Percentiles rank a stretch among this genome's conserved stretches.
Conservation (phyloP, 2,329 filamentous ascomycete genomes). For the Chrysosporium queenslandicum region DNA sequence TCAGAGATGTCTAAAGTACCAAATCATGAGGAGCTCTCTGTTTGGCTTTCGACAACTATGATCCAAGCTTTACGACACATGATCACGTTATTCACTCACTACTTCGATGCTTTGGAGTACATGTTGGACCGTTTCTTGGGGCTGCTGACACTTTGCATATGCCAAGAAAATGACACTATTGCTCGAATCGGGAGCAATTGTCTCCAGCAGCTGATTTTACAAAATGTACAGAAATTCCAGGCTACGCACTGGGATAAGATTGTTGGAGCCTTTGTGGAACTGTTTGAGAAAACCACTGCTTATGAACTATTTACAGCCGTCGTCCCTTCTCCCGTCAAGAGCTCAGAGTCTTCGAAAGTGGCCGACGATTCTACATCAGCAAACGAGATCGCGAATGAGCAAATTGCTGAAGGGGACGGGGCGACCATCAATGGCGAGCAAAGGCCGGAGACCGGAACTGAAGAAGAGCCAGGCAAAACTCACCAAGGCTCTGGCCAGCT, state of each 20-base stretch:
- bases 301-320: slow-evolving; percentile 90
- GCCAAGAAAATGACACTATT: slow-evolving; percentile 97
- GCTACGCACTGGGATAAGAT: slow-evolving; percentile 86
- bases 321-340: slow-evolving; percentile 37
- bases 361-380: slow-evolving; percentile 22
- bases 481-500: slow-evolving; percentile 42
- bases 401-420: slow-evolving; percentile 24
- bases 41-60: slow-evolving; percentile 99
- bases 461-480: slow-evolving; percentile 23
- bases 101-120: slow-evolving; percentile 89
- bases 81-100: slow-evolving; percentile 97
- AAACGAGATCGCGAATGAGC: slow-evolving; percentile 19
- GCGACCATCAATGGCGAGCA: slow-evolving; percentile 14
- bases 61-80: slow-evolving; percentile 96
- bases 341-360: slow-evolving; percentile 21
- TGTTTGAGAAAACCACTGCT: slow-evolving; percentile 90
- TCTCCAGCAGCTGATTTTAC: slow-evolving; percentile 86
- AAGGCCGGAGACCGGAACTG: slow-evolving; percentile 9
- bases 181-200: slow-evolving; percentile 97
- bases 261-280: slow-evolving; percentile 86
- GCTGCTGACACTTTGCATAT: slow-evolving; percentile 88
- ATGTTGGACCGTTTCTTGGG: slow-evolving; percentile 98
- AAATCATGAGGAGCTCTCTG: slow-evolving; percentile 92
- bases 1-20: slow-evolving; percentile 93
- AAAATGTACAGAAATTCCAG: slow-evolving; percentile 89